These are phyloP conservation scores for Stephanodiscus triporus DNA, from an alignment of 108 stramenopile species.

Conservation along the genomic window DNA sequence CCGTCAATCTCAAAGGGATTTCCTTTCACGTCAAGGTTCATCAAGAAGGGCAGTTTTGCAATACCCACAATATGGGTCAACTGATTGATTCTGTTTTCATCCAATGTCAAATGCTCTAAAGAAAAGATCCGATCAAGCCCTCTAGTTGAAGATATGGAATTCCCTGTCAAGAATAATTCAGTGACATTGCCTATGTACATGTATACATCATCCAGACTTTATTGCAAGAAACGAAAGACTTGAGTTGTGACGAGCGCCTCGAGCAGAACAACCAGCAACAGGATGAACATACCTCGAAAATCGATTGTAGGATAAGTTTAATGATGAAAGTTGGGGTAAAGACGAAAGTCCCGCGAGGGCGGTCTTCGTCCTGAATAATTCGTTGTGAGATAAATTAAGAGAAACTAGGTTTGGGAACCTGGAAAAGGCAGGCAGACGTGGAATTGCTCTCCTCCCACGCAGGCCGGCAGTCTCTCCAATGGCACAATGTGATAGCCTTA, in stretches of 20 bases:
- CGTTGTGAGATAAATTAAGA: slow-evolving; percentile 71
- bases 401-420: slow-evolving; percentile 58
- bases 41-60: slow-evolving; percentile 71
- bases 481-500: slow-evolving; percentile 61
- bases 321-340: slow-evolving; percentile 47
- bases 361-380: slow-evolving; percentile 56
- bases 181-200: slow-evolving; percentile 71
- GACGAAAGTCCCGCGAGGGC: slow-evolving; percentile 61
- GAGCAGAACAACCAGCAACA: not conserved
- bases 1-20: slow-evolving; percentile 66
- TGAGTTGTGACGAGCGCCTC: not conserved
- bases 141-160: slow-evolving; percentile 50
- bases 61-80: slow-evolving; percentile 60
- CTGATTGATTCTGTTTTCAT: slow-evolving; percentile 67
- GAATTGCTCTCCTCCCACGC: slow-evolving; percentile 23
- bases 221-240: not conserved
- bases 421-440: slow-evolving; percentile 36
- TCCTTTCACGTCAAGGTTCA: slow-evolving; percentile 52
- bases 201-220: slow-evolving; percentile 37
- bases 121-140: slow-evolving; percentile 77
- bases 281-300: slow-evolving; percentile 37
- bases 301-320: slow-evolving; percentile 77
- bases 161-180: slow-evolving; percentile 65
- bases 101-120: slow-evolving; percentile 60
- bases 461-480: slow-evolving; percentile 65